Base-by-base conservation (phyloP, 352 stramenopile genomes). In the Phytophthora macrochlamydospora region DNA sequence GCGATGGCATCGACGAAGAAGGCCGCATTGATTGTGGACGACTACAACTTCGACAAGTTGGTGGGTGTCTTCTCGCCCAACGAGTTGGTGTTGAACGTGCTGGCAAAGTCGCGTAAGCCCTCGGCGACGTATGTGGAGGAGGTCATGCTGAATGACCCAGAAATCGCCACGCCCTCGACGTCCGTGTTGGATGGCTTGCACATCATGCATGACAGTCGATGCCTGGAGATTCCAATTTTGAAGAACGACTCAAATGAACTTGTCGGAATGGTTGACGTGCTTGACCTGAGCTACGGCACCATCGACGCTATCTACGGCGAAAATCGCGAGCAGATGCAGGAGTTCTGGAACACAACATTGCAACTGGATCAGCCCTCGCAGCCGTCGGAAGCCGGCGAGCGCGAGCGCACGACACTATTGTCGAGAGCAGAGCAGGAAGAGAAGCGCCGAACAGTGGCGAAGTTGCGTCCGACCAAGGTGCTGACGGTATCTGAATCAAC, bases 21-120 rank as follows among this genome's bases (percentile, higher is more conserved):
- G 75, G 97, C 97, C 11, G 93, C 91, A 1, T 76, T 99, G 31
- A 93, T 99, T 51, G 93, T 99, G 6, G 94, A 98, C 44, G 78
- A 85, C 12, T 78, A 96, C 11, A 88, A 94, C 37, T 81, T 83
- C 18, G 81, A 94, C 51, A 82, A 92, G 49, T 71, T 99, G 7
- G 84, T 98, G 29, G 97, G 97, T 40, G 89, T 99, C 37, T 98
- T 99, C 64, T 98, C 96, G 12, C 97, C 98, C 31, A 98, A 98
- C 64, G 97, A 99, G 71, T 83, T 99, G 68, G 96, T 99, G 69
- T 93, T 94, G 48, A 91, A 98, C 51, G 97, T 98, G 38, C 91
- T 99, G 64, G 93, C 96, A 0, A 98, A 94, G 69, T 87, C 87
- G n/a, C 68, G 98, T 13, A 85, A 97, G 50, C 81, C 97, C 13